phyloP scores from a whole-genome alignment of 2,329 filamentous ascomycete species.

The Myotisia sp. region DNA sequence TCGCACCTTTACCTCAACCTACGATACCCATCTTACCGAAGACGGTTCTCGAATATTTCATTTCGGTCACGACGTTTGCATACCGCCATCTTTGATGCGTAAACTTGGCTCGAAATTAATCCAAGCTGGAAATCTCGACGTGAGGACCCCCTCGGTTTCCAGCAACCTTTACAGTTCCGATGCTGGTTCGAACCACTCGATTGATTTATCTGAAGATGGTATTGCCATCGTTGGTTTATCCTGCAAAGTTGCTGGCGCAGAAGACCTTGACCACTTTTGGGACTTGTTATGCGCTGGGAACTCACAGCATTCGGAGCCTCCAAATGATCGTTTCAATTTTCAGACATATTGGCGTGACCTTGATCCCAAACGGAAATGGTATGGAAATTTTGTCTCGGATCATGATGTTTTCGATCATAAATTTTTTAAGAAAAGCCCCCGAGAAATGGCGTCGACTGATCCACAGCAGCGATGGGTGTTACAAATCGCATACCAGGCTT shows the following conservation, averaged over 20 bases:
- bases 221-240: constrained; percentile 8
- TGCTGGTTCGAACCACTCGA: no score
- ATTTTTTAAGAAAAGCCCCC: constrained; percentile 14
- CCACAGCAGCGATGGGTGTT: constrained; percentile 15
- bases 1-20: constrained; percentile 16
- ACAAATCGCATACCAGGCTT: constrained; percentile 11
- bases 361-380: constrained; percentile 6
- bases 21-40: constrained; percentile 5
- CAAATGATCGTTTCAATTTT: constrained; percentile 7
- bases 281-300: constrained; percentile 4
- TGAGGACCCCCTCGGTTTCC: background rate
- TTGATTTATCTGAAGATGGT: no score
- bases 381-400: constrained; percentile 15
- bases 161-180: background rate
- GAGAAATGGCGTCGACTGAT: constrained; percentile 14
- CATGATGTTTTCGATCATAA: constrained; percentile 18
- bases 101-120: constrained; percentile 12
- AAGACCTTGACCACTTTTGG: constrained; percentile 7
- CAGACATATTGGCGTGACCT: constrained; percentile 7
- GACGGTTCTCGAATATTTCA: constrained; percentile 15
- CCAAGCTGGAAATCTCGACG: constrained; percentile 3
- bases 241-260: constrained; percentile 6
- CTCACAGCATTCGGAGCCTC: constrained; percentile 3
- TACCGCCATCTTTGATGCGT: constrained; percentile 22
- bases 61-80: constrained; percentile 26